Conservation (phyloP, 768 basidiomycete genomes). For the Russula emetica region DNA sequence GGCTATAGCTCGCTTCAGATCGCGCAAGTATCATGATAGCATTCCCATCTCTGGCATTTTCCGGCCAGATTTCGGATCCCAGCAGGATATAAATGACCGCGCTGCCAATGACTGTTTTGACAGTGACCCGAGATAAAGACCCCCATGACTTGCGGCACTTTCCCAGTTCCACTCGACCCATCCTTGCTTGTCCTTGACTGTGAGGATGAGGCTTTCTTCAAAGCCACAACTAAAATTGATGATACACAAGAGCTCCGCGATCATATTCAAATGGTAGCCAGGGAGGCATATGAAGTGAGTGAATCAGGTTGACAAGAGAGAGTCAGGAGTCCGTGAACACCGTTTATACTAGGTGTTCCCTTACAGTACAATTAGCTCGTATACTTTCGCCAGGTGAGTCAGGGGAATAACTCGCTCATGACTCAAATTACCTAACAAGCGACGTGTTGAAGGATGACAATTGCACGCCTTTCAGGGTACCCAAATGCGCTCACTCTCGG, state of each 20-base stretch:
- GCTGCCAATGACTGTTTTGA: background rate
- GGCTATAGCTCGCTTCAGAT: background rate
- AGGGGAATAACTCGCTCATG: background rate
- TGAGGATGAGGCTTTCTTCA: conserved; percentile 11
- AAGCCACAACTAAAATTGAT: conserved; percentile 6
- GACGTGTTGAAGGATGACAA: conserved; percentile 27
- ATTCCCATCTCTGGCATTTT: background rate
- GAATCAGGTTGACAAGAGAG: background rate
- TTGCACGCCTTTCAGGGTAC: conserved; percentile 32
- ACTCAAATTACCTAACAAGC: background rate
- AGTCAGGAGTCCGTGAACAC: background rate
- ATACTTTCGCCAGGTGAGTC: conserved; percentile 31
- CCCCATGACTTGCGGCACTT: background rate
- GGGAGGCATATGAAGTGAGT: conserved; percentile 15
- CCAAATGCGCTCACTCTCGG: conserved; percentile 37
- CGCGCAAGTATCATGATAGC: background rate
- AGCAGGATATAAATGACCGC: background rate
- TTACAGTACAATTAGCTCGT: conserved; percentile 34
- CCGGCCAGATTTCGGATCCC: background rate
- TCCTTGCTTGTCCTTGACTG: conserved; percentile 18
- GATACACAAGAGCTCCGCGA: conserved; percentile 14
- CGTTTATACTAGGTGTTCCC: conserved; percentile 31
- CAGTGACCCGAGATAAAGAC: background rate
- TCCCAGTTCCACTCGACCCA: conserved; percentile 1
- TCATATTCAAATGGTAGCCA: conserved; percentile 13